These are phyloP conservation scores for Pichia sp. DNA, from an alignment of 1,139 yeast genomes.

Conservation along the genomic window DNA sequence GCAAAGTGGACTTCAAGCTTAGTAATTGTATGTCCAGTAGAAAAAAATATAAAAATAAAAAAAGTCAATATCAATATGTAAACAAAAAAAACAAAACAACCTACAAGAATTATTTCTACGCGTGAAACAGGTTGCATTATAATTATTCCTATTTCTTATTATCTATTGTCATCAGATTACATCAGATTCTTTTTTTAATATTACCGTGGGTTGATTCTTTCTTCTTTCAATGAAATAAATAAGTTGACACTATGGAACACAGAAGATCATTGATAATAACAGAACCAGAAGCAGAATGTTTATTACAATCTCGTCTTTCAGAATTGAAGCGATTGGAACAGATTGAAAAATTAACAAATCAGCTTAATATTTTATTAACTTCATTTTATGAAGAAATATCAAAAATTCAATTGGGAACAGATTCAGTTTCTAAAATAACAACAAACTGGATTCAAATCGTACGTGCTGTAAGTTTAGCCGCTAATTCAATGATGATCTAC, in stretches of 20 bases:
- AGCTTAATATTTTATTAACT: slow-evolving; percentile 2
- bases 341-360: slow-evolving; percentile 40
- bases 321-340: slow-evolving; percentile 49
- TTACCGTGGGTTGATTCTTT: too few species aligned
- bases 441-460: slow-evolving; percentile 69
- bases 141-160: too few species aligned
- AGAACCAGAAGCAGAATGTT: slow-evolving; percentile 17
- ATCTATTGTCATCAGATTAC: too few species aligned
- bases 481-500: slow-evolving; percentile 43
- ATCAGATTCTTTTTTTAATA: too few species aligned
- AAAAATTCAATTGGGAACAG: slow-evolving; percentile 9
- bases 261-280: slow-evolving; percentile 13
- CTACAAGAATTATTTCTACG: too few species aligned
- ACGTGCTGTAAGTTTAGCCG: slow-evolving; percentile 61
- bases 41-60: too few species aligned
- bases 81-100: too few species aligned
- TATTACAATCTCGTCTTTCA: slow-evolving; percentile 37
- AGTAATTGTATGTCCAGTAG: too few species aligned
- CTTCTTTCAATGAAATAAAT: not conserved
- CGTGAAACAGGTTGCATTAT: too few species aligned
- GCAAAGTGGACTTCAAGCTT: too few species aligned
- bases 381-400: slow-evolving; percentile 2
- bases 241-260: slow-evolving; percentile 1
- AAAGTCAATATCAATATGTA: too few species aligned
- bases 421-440: slow-evolving; percentile 44